These are phyloP conservation scores for Evernia prunastri DNA, from an alignment of 495 filamentous ascomycete species.

Conservation along the genomic window DNA sequence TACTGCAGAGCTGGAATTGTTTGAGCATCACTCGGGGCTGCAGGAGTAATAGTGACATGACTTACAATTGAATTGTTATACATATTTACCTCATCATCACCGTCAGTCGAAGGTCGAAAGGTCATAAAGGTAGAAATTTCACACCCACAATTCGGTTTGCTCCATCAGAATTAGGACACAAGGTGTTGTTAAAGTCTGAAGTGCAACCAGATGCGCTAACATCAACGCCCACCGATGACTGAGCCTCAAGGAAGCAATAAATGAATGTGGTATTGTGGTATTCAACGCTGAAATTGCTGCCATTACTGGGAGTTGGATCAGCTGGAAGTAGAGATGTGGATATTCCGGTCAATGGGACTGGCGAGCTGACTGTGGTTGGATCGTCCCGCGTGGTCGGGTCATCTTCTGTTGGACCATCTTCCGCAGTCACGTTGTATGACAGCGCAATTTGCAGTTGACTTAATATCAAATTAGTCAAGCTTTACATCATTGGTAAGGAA, in stretches of 20 bases:
- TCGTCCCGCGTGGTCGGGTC: too few species aligned
- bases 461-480: not conserved
- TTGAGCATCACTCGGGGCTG: not conserved
- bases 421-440: not conserved
- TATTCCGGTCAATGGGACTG: not conserved
- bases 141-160: not conserved
- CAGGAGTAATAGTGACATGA: not conserved
- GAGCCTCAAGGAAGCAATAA: not conserved
- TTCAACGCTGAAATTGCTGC: not conserved
- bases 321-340: not conserved
- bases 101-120: not conserved
- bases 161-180: not conserved
- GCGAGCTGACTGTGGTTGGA: not conserved
- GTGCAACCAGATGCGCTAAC: not conserved
- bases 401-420: not conserved
- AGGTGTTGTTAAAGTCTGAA: not conserved
- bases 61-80: not conserved
- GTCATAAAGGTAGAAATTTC: not conserved
- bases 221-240: not conserved
- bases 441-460: not conserved
- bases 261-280: not conserved
- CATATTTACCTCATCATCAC: not conserved
- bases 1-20: not conserved
- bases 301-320: not conserved
- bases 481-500: not conserved